These are phyloP conservation scores for Carpinus fangiana DNA, from an alignment of 306 rosid species.

Conservation along the genomic window DNA sequence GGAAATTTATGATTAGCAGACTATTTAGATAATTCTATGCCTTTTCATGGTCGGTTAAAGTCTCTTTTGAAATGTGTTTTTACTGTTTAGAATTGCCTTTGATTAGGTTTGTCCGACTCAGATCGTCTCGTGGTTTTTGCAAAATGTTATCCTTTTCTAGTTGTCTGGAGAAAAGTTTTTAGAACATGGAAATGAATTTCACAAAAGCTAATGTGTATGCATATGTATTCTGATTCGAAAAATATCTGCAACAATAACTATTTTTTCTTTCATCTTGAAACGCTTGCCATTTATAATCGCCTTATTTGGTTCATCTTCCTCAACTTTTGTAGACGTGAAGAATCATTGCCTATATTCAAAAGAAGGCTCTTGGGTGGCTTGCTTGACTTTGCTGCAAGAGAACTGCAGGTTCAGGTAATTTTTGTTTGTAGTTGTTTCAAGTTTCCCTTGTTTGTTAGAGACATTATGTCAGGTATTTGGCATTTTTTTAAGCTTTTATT, in stretches of 20 bases:
- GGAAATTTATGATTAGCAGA: background rate
- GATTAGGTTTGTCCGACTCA: background rate
- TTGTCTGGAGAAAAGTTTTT: constrained; percentile 11
- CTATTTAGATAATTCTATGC: background rate
- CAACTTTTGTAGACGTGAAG: constrained; percentile 79
- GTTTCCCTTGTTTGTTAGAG: constrained; percentile 17
- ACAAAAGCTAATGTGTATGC: constrained; percentile 7
- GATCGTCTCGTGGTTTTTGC: background rate
- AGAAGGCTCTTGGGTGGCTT: constrained; percentile 87
- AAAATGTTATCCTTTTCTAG: constrained; percentile 8
- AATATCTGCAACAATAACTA: constrained; percentile 16
- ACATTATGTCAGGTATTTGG: background rate
- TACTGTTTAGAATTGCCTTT: background rate
- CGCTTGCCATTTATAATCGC: constrained; percentile 11
- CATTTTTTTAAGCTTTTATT: background rate
- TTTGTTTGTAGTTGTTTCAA: constrained; percentile 12
- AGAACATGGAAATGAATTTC: constrained; percentile 22
- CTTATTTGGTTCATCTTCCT: constrained; percentile 35
- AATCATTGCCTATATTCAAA: constrained; percentile 85
- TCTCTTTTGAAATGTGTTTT: constrained; percentile 2
- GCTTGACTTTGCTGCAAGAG: constrained; percentile 86
- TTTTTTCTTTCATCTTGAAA: constrained; percentile 14
- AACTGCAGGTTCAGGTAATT: constrained; percentile 87
- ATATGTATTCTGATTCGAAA: constrained; percentile 11
- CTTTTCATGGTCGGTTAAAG: background rate